Evolutionary conservation across 768 basidiomycete genomes (phyloP).

Genomic region (Suillus spraguei): DNA sequence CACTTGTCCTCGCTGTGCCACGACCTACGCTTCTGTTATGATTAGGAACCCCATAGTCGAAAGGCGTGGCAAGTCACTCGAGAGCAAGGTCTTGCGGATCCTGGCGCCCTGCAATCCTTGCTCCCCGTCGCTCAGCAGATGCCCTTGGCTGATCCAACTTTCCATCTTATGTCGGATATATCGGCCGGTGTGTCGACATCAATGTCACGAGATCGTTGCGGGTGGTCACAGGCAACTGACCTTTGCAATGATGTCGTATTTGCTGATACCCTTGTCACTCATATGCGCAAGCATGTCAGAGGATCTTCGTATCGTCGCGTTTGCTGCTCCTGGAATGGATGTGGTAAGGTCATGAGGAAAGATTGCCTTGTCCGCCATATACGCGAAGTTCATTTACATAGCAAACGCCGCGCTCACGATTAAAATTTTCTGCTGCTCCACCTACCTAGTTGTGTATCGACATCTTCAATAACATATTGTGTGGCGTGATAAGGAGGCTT

Average conservation of each 20-base stretch:
- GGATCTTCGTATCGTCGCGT: background rate
- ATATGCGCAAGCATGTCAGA: constrained; percentile 1
- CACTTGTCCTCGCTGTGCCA: background rate
- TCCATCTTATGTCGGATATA: background rate
- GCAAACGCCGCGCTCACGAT: background rate
- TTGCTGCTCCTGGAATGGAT: constrained; percentile 6
- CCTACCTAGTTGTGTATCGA: background rate
- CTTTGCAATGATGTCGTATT: background rate
- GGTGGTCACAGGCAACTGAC: background rate
- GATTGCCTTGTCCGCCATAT: constrained; percentile 5
- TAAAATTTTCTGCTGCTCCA: background rate
- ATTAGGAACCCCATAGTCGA: background rate
- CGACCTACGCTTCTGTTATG: background rate
- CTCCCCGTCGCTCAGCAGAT: background rate
- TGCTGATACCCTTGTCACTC: background rate
- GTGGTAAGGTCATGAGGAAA: constrained; percentile 3
- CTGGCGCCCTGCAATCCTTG: background rate
- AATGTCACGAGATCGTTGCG: background rate
- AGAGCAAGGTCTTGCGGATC: background rate
- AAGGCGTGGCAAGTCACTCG: background rate
- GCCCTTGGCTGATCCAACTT: background rate
- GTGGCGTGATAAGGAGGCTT: background rate
- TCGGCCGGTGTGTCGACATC: background rate
- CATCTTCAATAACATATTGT: background rate
- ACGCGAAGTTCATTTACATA: constrained; percentile 3